Evolutionary conservation across 139 green algal species (phyloP), one percentile per base, ranked within the genome.

Genomic region (Chlamydomonas schloesseri): DNA sequence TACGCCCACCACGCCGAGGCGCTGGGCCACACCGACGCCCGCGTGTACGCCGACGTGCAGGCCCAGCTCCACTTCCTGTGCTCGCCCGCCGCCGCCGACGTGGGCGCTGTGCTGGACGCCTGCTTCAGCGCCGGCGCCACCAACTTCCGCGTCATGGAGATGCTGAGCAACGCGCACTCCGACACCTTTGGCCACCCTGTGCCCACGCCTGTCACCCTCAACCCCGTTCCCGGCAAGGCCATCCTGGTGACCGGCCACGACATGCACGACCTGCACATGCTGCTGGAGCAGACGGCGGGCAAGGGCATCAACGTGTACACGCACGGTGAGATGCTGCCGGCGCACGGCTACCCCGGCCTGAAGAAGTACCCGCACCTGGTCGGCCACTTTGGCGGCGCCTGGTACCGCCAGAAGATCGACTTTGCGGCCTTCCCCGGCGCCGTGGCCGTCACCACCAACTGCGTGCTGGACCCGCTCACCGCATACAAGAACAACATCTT

Each of bases 171-270:
- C 31, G 93, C 72, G 8, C 94, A 97, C 91, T 91, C 72, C n/a
- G 20, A 28, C 79, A 92, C 84, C n/a, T 95, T 95, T 84, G 94
- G 94, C n/a, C 71, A 84, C 55, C 93, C 92, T 11, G 86, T 75
- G 29, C 93, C 94, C 36, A 93, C 92, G 3, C 50, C 86, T 62
- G 94, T 97, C 37, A 70, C 73, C 46, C 90, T 96, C 26, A 90
- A 88, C 36, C 93, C 94, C 36, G 67, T 88, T 17, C 46, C 74
- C 20, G 95, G 95, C 76, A 96, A 97, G 89, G 85, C 77, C 72
- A 94, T 97, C 81, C 89, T 97, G 26, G 84, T 97, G 28, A 94
- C 86, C 0, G 95, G 95, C 14, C 95, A 97, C 84, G 94, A 97
- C 90, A 91, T 97, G 90, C 82, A 93, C 62, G 94, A 97, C 89